Base-by-base conservation (phyloP, 2,329 filamentous ascomycete genomes). In the Pseudodiploospora longispora region DNA sequence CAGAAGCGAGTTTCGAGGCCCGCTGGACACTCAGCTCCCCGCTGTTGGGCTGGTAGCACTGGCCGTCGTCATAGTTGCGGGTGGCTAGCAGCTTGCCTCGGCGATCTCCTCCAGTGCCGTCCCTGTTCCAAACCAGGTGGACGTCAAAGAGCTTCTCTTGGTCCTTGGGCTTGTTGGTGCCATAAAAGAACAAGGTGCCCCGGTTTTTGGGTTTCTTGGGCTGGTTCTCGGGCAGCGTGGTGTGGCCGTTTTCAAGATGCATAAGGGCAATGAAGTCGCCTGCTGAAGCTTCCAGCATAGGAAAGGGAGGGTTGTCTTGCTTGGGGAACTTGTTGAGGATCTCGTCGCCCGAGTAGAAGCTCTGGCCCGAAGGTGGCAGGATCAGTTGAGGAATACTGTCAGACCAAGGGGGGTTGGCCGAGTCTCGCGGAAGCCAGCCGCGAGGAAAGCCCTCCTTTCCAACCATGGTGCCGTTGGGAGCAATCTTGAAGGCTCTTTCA, bases 51-150 rank as follows among this genome's bases (percentile, higher is more conserved):
- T 97, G 85, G 62, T 89, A 89, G 70, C 93, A 98, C 57, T 87
- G 84, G 28, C 85, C 85, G 56, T 98, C 93, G 56, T 97, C 93
- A 61, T 82, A 98, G 68, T 85, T 81, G 54, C 87, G 82, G 1
- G 79, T 84, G 1, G 83, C 80, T 33, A 97, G 69, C 9, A 97
- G 80, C 36, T 72, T 71, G 30, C 93, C 93, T 35, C 84, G 80
- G 40, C 77, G 73, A 60, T 96, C 82, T 27, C 90, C 91, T 19
- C 90, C 89, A 5, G 76, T 84, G 48, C 90, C 90, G 45, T 87
- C 81, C 12, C 72, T 62, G 38, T 80, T 95, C 93, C 93, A 97
- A 31, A 71, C 62, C 41, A 83, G 71, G 51, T 95, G 80, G 31
- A 96, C 83, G 57, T 88, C 80, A 33, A 65, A 63, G 42, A 74